Conservation (phyloP, 1,139 yeast species). For the Sugiyamaella sp. region DNA sequence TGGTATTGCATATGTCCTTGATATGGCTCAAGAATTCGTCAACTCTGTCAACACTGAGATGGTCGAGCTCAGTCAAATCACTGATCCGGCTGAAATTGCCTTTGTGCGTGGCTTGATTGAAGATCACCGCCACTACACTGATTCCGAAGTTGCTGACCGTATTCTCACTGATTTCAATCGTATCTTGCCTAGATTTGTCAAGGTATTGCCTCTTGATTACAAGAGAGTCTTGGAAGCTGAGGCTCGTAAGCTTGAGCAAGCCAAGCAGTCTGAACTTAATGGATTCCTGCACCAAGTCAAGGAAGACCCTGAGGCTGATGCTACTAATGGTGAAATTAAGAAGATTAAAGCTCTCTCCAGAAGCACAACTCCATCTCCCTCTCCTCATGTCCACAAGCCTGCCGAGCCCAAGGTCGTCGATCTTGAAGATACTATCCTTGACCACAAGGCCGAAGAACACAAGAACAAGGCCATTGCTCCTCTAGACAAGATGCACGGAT, state of each 20-base stretch:
- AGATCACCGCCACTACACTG: constrained; percentile 94
- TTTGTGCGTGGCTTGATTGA: constrained; percentile 91
- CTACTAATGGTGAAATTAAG: constrained; percentile 78
- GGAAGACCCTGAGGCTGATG: constrained; percentile 83
- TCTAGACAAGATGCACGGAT: constrained; percentile 84
- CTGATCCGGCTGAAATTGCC: constrained; percentile 92
- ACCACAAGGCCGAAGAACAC: constrained; percentile 64
- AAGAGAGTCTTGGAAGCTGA: constrained; percentile 86
- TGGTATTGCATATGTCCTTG: constrained; percentile 96
- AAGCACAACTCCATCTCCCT: constrained; percentile 31
- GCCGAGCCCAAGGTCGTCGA: constrained; percentile 84
- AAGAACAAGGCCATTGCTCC: constrained; percentile 50
- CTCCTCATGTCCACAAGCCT: constrained; percentile 44
- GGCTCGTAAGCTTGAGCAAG: constrained; percentile 65
- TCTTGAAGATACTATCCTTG: constrained; percentile 84
- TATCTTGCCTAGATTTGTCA: constrained; percentile 84
- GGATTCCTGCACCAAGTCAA: constrained; percentile 65
- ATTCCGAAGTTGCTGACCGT: constrained; percentile 85
- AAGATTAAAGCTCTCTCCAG: constrained; percentile 28
- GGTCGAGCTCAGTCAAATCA: constrained; percentile 74
- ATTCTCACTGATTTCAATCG: constrained; percentile 86
- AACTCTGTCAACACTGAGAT: constrained; percentile 80
- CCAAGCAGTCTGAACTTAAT: constrained; percentile 54
- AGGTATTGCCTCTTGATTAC: constrained; percentile 91
- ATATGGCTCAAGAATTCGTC: constrained; percentile 89